Conservation (phyloP, 106 monocot species). For the Dendrobium nobile region DNA sequence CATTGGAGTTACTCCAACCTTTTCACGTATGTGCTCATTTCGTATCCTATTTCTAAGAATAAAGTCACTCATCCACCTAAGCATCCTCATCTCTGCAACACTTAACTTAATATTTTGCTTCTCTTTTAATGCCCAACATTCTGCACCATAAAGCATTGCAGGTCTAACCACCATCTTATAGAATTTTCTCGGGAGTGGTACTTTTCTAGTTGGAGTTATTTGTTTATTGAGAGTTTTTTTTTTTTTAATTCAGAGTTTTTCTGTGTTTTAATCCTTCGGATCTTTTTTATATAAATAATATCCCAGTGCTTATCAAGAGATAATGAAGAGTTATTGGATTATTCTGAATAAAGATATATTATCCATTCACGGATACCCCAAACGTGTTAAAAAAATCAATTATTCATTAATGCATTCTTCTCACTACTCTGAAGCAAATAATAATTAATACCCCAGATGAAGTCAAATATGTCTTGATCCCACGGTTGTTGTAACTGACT, state of each 20-base stretch:
- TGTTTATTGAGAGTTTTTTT: not conserved
- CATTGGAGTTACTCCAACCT: no score
- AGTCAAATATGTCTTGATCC: not conserved
- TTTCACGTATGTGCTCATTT: no score
- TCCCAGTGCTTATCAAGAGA: not conserved
- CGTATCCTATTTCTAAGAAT: no score
- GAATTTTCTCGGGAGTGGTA: no score
- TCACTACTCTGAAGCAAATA: not conserved
- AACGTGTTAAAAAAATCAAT: not conserved
- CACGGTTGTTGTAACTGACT: not conserved
- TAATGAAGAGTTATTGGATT: not conserved
- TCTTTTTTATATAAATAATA: not conserved
- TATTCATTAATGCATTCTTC: not conserved
- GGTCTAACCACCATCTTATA: no score
- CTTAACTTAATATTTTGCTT: no score
- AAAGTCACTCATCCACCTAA: no score
- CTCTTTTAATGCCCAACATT: no score
- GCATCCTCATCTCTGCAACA: no score
- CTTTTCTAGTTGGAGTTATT: not conserved
- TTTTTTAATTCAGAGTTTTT: not conserved
- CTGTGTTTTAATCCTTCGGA: not conserved
- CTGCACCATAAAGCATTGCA: no score
- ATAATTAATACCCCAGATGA: not conserved
- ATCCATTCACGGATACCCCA: not conserved
- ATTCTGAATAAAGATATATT: not conserved